Conservation (phyloP, 495 filamentous ascomycete species). For the Penicillium fimorum region DNA sequence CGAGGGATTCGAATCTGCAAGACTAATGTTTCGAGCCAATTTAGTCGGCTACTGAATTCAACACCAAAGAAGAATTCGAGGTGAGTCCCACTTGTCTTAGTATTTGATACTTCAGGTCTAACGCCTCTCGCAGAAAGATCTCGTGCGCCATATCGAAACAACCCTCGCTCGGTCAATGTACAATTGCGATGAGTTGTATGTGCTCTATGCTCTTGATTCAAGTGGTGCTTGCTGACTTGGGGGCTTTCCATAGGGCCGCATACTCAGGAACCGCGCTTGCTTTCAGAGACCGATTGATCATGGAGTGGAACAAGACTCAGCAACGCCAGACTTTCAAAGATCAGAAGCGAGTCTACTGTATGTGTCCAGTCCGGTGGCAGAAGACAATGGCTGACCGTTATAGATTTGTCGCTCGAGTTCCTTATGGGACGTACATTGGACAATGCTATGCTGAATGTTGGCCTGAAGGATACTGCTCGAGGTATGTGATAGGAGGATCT, state of each 20-base stretch:
- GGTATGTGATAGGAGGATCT: constrained; percentile 42
- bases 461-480: constrained; percentile 79
- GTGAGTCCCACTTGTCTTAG: constrained; percentile 26
- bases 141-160: constrained; percentile 93
- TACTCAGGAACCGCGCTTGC: constrained; percentile 89
- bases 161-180: constrained; percentile 93
- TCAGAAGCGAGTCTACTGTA: constrained; percentile 90
- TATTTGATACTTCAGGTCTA: constrained; percentile 7
- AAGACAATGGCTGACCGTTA: background rate
- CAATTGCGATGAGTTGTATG: constrained; percentile 89
- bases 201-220: background rate
- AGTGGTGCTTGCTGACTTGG: background rate
- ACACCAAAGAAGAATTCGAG: constrained; percentile 70
- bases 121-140: constrained; percentile 55
- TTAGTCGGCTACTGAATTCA: constrained; percentile 67
- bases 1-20: background rate
- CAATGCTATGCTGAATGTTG: constrained; percentile 97
- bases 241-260: constrained; percentile 58
- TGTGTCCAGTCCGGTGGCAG: constrained; percentile 5
- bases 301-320: constrained; percentile 97
- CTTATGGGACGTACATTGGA: constrained; percentile 94
- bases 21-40: background rate
- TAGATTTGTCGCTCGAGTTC: constrained; percentile 90
- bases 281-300: constrained; percentile 87
- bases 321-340: constrained; percentile 89